Evolutionary conservation across 2,329 filamentous ascomycete species (phyloP).

Genomic region (Neopestalotiopsis clavispora): DNA sequence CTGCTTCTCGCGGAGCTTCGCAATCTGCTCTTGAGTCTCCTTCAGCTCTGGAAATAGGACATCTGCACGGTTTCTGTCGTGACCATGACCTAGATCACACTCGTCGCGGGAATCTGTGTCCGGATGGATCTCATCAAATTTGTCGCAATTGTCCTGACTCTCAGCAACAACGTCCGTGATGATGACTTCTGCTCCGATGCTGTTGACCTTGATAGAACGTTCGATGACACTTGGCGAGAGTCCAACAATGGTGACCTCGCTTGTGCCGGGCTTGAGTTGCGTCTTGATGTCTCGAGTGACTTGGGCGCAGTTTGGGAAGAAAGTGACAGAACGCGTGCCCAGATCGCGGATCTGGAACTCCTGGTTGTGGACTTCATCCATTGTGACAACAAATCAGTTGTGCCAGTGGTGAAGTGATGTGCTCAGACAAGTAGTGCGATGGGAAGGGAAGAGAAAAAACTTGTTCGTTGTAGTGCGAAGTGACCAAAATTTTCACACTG

Average conservation of each 20-base stretch:
- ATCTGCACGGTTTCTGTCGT: conserved; percentile 30
- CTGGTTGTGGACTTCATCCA: conserved; percentile 18
- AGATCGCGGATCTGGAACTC: conserved; percentile 62
- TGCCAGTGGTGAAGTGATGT: not conserved
- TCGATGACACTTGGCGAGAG: conserved; percentile 58
- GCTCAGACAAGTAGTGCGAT: not conserved
- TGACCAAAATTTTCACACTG: too few relatives aligned
- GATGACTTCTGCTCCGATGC: conserved; percentile 54
- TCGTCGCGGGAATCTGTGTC: conserved; percentile 43
- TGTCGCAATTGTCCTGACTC: conserved; percentile 57
- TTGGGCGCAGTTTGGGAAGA: conserved; percentile 67
- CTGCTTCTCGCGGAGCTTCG: conserved; percentile 35
- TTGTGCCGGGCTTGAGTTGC: conserved; percentile 59
- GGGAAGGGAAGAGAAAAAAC: too few relatives aligned
- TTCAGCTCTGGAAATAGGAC: conserved; percentile 35
- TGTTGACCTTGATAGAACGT: conserved; percentile 64
- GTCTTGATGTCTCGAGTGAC: conserved; percentile 64
- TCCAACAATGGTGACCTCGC: conserved; percentile 61
- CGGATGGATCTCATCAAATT: conserved; percentile 59
- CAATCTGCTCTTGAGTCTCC: conserved; percentile 36
- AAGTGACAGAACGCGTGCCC: conserved; percentile 63
- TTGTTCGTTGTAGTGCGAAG: too few relatives aligned
- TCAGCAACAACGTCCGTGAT: conserved; percentile 69
- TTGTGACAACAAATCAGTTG: not conserved
- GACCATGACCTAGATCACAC: conserved; percentile 30